A percentile compares a stretch with the other conserved stretches of the same genome.
These are phyloP conservation scores for Beauveria rudraprayagi DNA, from an alignment of 2,329 filamentous ascomycete species.

Conservation along the genomic window DNA sequence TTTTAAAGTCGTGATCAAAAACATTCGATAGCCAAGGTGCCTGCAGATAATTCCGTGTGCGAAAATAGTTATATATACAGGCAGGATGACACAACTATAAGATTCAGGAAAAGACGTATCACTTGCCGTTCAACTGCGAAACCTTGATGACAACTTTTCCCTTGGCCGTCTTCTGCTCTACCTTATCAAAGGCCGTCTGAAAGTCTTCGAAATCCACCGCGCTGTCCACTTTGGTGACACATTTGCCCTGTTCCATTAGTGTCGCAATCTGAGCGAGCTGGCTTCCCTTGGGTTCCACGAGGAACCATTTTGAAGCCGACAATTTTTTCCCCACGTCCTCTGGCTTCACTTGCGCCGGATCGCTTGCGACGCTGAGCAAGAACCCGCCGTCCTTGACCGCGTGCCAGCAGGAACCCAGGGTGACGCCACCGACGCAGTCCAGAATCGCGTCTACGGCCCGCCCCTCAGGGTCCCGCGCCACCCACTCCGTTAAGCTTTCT, in stretches of 20 bases:
- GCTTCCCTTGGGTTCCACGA: slow-evolving; percentile 28
- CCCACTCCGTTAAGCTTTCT: slow-evolving; percentile 25
- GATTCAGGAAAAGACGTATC: too few relatives aligned
- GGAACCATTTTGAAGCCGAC: slow-evolving; percentile 26
- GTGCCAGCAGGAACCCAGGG: slow-evolving; percentile 25
- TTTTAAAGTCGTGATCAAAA: too few relatives aligned
- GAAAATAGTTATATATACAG: too few relatives aligned
- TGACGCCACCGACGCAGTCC: slow-evolving; percentile 29
- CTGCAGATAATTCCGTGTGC: too few relatives aligned
- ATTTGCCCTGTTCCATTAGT: slow-evolving; percentile 25
- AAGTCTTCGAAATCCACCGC: slow-evolving; percentile 31
- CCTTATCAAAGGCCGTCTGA: slow-evolving; percentile 28
- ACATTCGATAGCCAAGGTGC: too few relatives aligned
- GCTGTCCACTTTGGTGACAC: slow-evolving; percentile 29
- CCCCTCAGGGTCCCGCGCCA: slow-evolving; percentile 16
- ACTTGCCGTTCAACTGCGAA: background rate
- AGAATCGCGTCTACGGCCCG: slow-evolving; percentile 27
- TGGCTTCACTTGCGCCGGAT: slow-evolving; percentile 24
- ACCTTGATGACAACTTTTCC: slow-evolving; percentile 34
- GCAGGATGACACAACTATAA: too few relatives aligned
- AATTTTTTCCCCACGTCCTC: slow-evolving; percentile 21
- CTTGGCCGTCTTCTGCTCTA: slow-evolving; percentile 26
- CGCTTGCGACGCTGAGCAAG: slow-evolving; percentile 25
- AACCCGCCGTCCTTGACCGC: slow-evolving; percentile 27
- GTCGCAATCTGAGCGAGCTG: slow-evolving; percentile 27